phyloP scores from a whole-genome alignment of 345 rosid genomes.

The Eutrema heterophyllum region DNA sequence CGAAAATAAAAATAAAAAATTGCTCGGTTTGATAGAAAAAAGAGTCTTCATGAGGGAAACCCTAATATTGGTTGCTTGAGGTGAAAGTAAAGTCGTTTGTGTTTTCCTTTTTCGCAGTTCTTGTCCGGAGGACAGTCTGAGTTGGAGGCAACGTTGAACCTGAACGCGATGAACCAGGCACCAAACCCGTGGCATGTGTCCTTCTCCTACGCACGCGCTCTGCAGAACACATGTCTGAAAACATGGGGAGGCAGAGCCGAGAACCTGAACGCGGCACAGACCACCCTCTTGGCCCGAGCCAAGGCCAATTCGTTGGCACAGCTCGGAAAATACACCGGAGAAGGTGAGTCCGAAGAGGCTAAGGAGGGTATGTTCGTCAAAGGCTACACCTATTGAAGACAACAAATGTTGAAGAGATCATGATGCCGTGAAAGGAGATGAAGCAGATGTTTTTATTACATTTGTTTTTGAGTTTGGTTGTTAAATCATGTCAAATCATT shows the following conservation, averaged over 20 bases:
- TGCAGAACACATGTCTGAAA: slow-evolving; percentile 92
- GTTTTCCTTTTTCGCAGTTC: slow-evolving; percentile 47
- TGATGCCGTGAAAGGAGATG: slow-evolving; percentile 17
- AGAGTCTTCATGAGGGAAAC: background rate
- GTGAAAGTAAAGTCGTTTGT: background rate
- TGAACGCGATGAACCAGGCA: slow-evolving; percentile 92
- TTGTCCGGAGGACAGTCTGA: slow-evolving; percentile 99
- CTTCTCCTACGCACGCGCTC: slow-evolving; percentile 94
- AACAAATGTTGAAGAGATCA: slow-evolving; percentile 12
- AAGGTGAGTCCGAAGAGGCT: slow-evolving; percentile 92
- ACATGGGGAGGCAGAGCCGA: slow-evolving; percentile 90
- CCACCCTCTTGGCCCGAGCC: slow-evolving; percentile 62
- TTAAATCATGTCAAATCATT: slow-evolving; percentile 26
- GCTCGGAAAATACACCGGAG: slow-evolving; percentile 89
- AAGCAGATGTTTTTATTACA: slow-evolving; percentile 14
- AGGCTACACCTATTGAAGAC: slow-evolving; percentile 64
- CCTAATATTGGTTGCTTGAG: slow-evolving; percentile 6
- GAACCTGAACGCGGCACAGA: slow-evolving; percentile 85
- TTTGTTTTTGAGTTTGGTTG: slow-evolving; percentile 31
- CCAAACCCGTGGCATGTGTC: slow-evolving; percentile 96
- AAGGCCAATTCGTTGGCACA: slow-evolving; percentile 89
- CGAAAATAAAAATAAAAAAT: background rate
- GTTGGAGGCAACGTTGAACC: slow-evolving; percentile 92
- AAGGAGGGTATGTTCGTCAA: slow-evolving; percentile 90
- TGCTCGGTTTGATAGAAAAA: background rate